Evolutionary conservation across 805 yeast species (phyloP).

Genomic region (Clavispora phyllophila): DNA sequence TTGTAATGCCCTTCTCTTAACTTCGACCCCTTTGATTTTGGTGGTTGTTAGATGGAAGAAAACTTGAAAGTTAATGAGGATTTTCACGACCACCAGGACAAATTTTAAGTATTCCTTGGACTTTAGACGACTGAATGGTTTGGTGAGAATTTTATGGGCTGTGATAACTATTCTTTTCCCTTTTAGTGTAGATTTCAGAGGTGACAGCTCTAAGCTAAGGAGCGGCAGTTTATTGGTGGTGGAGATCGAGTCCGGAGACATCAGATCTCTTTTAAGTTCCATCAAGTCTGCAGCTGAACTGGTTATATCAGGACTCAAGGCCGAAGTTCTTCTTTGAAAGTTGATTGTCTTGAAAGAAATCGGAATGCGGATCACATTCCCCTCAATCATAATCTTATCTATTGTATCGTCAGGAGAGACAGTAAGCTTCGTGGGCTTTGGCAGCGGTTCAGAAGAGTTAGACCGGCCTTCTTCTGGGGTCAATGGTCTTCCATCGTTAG

Average conservation of each 20-base stretch:
- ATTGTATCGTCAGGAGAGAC: not conserved
- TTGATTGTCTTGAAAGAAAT: slow-evolving; percentile 14
- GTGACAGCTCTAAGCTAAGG: not conserved
- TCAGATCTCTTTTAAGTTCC: not conserved
- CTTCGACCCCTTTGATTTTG: slow-evolving; percentile 1
- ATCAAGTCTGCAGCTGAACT: not conserved
- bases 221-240: not conserved
- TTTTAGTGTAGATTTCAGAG: not conserved
- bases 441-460: not conserved
- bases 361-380: slow-evolving; percentile 12
- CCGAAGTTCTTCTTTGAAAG: slow-evolving; percentile 10
- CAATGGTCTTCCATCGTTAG: slow-evolving; percentile 7
- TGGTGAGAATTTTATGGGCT: slow-evolving; percentile 38
- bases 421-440: not conserved
- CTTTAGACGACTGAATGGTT: slow-evolving; percentile 34
- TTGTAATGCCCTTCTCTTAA: slow-evolving; percentile 1
- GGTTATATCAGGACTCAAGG: not conserved
- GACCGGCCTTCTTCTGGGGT: not conserved
- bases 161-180: slow-evolving; percentile 28
- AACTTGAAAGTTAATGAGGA: slow-evolving; percentile 30
- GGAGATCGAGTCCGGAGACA: not conserved
- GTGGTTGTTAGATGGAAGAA: slow-evolving; percentile 16
- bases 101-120: slow-evolving; percentile 34
- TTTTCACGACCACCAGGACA: slow-evolving; percentile 32
- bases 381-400: slow-evolving; percentile 12